A percentile compares a stretch with the other conserved stretches of the same genome.
Evolutionary conservation across 192 early-diverging fungal genomes (phyloP).

Genomic region (Backusella westeae): DNA sequence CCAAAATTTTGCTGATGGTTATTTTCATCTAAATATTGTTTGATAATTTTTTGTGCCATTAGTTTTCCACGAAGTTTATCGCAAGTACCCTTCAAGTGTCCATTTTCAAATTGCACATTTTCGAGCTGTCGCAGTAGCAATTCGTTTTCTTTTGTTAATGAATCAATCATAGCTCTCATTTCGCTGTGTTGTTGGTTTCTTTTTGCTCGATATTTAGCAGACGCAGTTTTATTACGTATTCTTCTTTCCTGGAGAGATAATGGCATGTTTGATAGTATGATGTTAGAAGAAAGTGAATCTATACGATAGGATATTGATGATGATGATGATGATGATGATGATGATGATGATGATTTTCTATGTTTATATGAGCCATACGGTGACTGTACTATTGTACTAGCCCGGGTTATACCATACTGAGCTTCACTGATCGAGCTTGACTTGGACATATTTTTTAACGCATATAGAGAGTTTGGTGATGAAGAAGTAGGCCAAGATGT

Average conservation of each 20-base stretch:
- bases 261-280: constrained; percentile 15
- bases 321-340: background rate
- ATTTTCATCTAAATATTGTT: constrained; percentile 28
- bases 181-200: constrained; percentile 54
- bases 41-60: constrained; percentile 52
- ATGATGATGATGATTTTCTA: background rate
- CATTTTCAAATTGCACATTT: constrained; percentile 43
- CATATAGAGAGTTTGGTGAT: background rate
- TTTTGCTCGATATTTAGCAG: constrained; percentile 59
- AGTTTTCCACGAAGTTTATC: constrained; percentile 50
- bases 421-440: background rate
- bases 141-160: constrained; percentile 44
- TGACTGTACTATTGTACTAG: background rate
- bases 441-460: background rate
- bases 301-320: background rate
- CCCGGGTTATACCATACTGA: background rate
- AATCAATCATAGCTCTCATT: constrained; percentile 45
- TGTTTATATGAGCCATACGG: background rate
- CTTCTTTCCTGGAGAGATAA: constrained; percentile 50
- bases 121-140: constrained; percentile 44
- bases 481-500: background rate
- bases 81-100: constrained; percentile 35
- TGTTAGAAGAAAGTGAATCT: background rate
- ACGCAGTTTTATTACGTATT: constrained; percentile 56
- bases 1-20: background rate